Base-by-base conservation (phyloP, 1,284 basidiomycete species). In the Termitomyces sp. region DNA sequence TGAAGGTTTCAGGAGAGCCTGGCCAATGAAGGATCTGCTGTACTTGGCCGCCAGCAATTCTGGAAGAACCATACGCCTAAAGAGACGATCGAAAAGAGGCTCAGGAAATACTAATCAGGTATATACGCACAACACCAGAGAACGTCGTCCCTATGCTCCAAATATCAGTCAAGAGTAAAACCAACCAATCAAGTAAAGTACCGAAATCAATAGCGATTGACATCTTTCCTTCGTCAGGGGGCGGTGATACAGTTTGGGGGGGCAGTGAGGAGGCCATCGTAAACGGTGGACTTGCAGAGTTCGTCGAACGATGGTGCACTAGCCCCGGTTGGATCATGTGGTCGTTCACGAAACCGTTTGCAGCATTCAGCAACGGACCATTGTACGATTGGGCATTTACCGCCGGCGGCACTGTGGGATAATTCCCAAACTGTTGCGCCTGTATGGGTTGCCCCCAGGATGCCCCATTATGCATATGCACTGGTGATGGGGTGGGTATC, bases 21-120 rank as follows among this genome's bases (percentile, higher is more conserved):
- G 87, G 87, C 88, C 88, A 90, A 56, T 80, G 80, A 7, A 91
- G 68, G 50, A 91, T 90, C 64, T 90, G 88, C 61, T 90, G 89
- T 0, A 91, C 79, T 58, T 75, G 75, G 10, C 88, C 89, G 1
- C 78, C 80, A n/a, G 84, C 81, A 60, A 91, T 88, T 57, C 88
- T 82, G n/a, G 88, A 84, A 21, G 88, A 90, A 6, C 84, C 89
- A 64, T 88, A 91, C 1, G 88, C 86, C 85, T 86, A 49, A 10
- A 49, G 36, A 34, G 55, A 54, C 42, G 19, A n/a, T 59, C n/a
- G 61, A 43, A 42, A 54, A 40, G 55, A 34, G 34, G 3, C 24
- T 24, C 24, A 36, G 24, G 34, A 44, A 44, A 34, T 36, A 17
- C 42, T 10, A 34, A 9, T 43, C 36, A 31, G 5, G 36, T 30